phyloP scores from a whole-genome alignment of 78 protist species.

The Dictyostelium firmibasis region DNA sequence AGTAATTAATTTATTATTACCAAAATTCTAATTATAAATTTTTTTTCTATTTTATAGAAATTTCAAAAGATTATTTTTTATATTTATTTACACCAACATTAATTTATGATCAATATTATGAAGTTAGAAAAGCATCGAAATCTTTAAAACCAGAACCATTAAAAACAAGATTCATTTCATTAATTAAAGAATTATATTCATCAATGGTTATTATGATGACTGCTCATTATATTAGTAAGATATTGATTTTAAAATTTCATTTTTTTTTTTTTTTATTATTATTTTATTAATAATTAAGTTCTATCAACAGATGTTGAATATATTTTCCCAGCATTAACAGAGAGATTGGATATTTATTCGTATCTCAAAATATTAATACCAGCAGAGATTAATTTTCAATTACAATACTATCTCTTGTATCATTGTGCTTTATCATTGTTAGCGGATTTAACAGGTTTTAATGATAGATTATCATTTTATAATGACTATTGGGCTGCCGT shows the following conservation, averaged over 20 bases:
- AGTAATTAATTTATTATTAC: too few species aligned
- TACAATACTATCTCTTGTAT: constrained; percentile 41
- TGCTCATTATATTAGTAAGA: constrained; percentile 22
- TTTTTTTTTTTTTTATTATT: neutral
- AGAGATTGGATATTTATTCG: neutral
- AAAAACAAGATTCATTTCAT: neutral
- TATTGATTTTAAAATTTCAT: neutral
- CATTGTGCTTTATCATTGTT: constrained; percentile 54
- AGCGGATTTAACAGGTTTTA: constrained; percentile 35
- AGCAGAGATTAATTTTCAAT: constrained; percentile 33
- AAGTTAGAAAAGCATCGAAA: neutral
- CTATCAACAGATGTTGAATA: neutral
- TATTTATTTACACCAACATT: constrained; percentile 39
- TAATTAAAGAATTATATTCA: constrained; percentile 23
- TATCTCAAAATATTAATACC: constrained; percentile 7
- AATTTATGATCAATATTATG: constrained; percentile 55
- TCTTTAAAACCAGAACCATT: neutral
- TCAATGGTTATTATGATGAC: constrained; percentile 3
- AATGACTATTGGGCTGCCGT: constrained; percentile 43
- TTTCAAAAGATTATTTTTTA: neutral
- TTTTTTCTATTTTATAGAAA: neutral
- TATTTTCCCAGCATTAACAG: neutral
- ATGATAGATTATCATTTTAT: constrained; percentile 45
- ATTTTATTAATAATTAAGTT: neutral
- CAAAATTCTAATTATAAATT: too few species aligned